A percentile compares a stretch with the other conserved stretches of the same genome.
Conservation (phyloP, 75 land plant species). For the Selaginella tamariscina region DNA sequence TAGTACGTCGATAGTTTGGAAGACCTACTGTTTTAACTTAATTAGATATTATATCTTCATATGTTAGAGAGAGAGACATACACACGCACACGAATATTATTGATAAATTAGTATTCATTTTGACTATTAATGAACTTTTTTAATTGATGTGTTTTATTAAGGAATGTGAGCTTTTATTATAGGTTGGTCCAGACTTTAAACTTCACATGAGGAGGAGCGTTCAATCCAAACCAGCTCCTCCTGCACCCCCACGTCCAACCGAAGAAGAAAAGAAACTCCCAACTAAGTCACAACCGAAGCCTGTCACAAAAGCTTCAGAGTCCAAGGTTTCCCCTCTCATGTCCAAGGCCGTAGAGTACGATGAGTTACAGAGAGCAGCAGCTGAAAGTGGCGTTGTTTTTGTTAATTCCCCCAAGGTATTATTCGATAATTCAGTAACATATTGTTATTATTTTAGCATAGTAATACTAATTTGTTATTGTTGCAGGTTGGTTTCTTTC, state of each 20-base stretch:
- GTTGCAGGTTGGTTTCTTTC: slow-evolving; percentile 70
- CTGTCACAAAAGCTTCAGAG: neutral
- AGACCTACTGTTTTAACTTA: too few relatives aligned
- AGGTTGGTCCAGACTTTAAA: neutral
- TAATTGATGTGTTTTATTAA: neutral
- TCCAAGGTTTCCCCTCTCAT: slow-evolving; percentile 14
- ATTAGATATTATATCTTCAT: too few relatives aligned
- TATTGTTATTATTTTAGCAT: neutral
- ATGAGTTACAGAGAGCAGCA: slow-evolving; percentile 47
- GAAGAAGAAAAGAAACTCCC: too few relatives aligned
- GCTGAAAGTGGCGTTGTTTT: slow-evolving; percentile 41
- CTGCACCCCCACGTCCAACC: neutral
- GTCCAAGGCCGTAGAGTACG: slow-evolving; percentile 21
- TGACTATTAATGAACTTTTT: too few relatives aligned
- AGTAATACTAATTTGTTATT: neutral
- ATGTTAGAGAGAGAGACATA: too few relatives aligned
- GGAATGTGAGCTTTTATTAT: neutral
- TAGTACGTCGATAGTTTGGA: too few relatives aligned
- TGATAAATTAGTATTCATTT: too few relatives aligned
- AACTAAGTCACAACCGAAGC: neutral
- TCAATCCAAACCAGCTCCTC: neutral
- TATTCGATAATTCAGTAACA: neutral
- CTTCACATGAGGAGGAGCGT: neutral
- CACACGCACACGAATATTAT: too few relatives aligned
- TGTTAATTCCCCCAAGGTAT: slow-evolving; percentile 66